Evolutionary conservation across 176 grass and related monocot genomes (phyloP).

Genomic region (Hordeum vulgare): DNA sequence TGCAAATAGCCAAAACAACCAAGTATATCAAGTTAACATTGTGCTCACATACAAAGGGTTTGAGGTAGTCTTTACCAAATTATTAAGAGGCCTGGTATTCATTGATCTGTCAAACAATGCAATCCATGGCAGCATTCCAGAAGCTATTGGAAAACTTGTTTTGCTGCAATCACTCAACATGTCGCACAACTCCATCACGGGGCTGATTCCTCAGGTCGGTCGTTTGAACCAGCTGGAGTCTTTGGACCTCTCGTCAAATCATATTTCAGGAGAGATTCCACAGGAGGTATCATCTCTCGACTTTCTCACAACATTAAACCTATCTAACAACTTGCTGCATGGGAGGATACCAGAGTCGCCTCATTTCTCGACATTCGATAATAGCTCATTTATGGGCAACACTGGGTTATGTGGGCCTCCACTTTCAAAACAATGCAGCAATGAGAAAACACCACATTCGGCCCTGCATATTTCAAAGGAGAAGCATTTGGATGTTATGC

Average conservation of each 20-base stretch:
- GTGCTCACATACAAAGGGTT: not conserved
- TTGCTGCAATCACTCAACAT: not conserved
- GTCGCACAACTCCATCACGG: not conserved
- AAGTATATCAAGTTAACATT: not conserved
- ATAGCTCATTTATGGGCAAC: slow-evolving; percentile 10
- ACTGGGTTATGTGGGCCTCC: not conserved
- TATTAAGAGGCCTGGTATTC: not conserved
- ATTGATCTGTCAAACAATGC: slow-evolving; percentile 9
- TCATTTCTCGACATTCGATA: not conserved
- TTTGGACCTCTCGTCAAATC: slow-evolving; percentile 35
- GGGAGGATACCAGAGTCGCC: slow-evolving; percentile 17
- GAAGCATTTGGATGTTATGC: not conserved
- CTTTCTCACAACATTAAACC: slow-evolving; percentile 14
- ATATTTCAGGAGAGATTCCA: slow-evolving; percentile 30
- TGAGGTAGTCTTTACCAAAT: not conserved
- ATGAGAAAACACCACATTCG: not conserved
- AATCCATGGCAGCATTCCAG: slow-evolving; percentile 30
- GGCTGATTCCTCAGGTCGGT: not conserved
- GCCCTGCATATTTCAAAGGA: too few relatives aligned
- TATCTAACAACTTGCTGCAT: slow-evolving; percentile 29
- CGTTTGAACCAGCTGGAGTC: slow-evolving; percentile 15
- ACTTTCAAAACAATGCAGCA: not conserved
- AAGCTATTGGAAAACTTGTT: slow-evolving; percentile 19
- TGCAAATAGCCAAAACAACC: too few relatives aligned
- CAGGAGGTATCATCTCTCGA: slow-evolving; percentile 10